These are phyloP conservation scores for Penicillium sclerotiorum DNA, from an alignment of 2,329 filamentous ascomycete species.

Conservation along the genomic window DNA sequence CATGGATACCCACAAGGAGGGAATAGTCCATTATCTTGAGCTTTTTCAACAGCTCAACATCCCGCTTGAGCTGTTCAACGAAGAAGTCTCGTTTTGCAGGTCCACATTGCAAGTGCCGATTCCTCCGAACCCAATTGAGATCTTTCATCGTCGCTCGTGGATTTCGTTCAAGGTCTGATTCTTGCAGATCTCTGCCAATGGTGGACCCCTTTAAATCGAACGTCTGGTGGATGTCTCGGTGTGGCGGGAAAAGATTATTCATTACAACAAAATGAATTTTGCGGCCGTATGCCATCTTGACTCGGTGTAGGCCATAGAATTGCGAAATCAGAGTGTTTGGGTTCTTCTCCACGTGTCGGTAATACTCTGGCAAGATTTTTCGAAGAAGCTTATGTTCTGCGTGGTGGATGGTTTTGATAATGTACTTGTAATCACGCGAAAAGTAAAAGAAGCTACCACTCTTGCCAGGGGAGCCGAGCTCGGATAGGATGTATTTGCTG, in stretches of 20 bases:
- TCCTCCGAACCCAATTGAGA: constrained; percentile 88
- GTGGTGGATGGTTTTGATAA: constrained; percentile 99
- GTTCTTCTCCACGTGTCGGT: constrained; percentile 87
- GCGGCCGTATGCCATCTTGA: constrained; percentile 96
- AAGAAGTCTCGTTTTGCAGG: constrained; percentile 86
- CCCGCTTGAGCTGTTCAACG: constrained; percentile 81
- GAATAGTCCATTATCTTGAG: constrained; percentile 99
- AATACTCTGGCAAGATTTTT: constrained; percentile 76
- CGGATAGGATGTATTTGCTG: constrained; percentile 97
- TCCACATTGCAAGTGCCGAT: constrained; percentile 84
- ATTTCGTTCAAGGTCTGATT: constrained; percentile 84
- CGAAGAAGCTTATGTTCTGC: constrained; percentile 64
- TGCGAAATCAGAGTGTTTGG: constrained; percentile 96
- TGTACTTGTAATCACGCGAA: constrained; percentile 98
- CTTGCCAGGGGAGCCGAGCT: constrained; percentile 95
- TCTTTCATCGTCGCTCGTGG: constrained; percentile 94
- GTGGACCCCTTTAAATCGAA: constrained; percentile 98
- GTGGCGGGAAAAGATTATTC: constrained; percentile 98
- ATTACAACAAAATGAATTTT: constrained; percentile 99
- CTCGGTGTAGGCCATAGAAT: constrained; percentile 94
- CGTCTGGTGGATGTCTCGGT: constrained; percentile 94
- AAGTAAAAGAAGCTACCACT: constrained; percentile 99
- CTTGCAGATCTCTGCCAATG: constrained; percentile 85
- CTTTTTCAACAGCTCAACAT: constrained; percentile 82
- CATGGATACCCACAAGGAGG: constrained; percentile 90